These are phyloP conservation scores for Nakaseomyces bracarensis DNA, from an alignment of 1,139 yeast genomes.

Conservation along the genomic window DNA sequence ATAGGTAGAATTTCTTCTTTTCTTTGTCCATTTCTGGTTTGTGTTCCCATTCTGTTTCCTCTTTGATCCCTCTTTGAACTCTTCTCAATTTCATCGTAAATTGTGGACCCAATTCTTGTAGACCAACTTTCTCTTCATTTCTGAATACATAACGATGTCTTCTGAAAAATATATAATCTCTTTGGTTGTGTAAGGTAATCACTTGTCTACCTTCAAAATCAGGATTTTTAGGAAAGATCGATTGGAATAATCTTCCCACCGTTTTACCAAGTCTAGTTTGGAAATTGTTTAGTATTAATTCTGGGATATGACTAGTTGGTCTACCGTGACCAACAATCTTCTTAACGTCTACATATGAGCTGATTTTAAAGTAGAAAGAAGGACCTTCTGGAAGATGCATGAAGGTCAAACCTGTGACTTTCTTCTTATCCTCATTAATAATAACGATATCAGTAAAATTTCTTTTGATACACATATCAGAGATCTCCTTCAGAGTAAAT, in stretches of 20 bases:
- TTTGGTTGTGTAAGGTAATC: slow-evolving; percentile 87
- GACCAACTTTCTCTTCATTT: slow-evolving; percentile 85
- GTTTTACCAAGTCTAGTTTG: slow-evolving; percentile 87
- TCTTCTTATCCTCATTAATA: slow-evolving; percentile 87
- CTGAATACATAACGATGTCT: slow-evolving; percentile 87
- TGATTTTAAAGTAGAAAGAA: slow-evolving; percentile 77
- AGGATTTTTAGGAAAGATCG: slow-evolving; percentile 85
- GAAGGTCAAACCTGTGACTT: slow-evolving; percentile 83
- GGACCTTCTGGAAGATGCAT: slow-evolving; percentile 94
- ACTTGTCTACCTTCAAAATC: slow-evolving; percentile 94
- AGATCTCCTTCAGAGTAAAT: slow-evolving; percentile 77
- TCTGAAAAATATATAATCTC: slow-evolving; percentile 91
- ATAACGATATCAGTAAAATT: slow-evolving; percentile 82
- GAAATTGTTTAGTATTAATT: slow-evolving; percentile 82
- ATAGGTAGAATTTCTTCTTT: slow-evolving; percentile 83
- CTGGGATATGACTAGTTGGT: slow-evolving; percentile 87
- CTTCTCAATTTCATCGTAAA: slow-evolving; percentile 83
- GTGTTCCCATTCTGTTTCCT: slow-evolving; percentile 94
- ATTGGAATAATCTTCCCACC: slow-evolving; percentile 84
- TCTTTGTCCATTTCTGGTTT: slow-evolving; percentile 94
- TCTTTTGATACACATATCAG: slow-evolving; percentile 68
- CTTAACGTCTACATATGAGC: slow-evolving; percentile 72
- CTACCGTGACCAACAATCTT: slow-evolving; percentile 80
- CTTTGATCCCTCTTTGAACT: slow-evolving; percentile 82
- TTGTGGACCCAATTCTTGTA: slow-evolving; percentile 95